Conservation (phyloP, 441 rosid species). For the Arabidopsis lyrata region DNA sequence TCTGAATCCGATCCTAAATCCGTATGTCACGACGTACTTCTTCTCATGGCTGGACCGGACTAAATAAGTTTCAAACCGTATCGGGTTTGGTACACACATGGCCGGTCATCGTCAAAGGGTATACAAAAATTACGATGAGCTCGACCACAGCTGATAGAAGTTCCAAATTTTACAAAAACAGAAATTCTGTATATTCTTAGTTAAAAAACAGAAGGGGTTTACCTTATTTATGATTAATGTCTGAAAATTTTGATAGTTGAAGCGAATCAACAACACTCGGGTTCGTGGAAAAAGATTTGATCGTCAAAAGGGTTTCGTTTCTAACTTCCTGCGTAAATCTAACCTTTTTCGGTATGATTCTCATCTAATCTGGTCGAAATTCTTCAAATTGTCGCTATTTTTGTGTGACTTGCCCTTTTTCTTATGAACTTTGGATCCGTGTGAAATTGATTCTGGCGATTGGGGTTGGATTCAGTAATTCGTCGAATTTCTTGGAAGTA, state of each 20-base stretch:
- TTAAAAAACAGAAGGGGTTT: not conserved
- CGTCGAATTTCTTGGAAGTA: not conserved
- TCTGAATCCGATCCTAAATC: too few species aligned
- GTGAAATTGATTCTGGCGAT: constrained; percentile 12
- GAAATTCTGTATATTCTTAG: not conserved
- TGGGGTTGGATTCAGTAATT: constrained; percentile 11
- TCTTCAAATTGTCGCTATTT: not conserved
- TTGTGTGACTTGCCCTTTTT: constrained; percentile 21
- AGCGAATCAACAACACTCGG: constrained; percentile 17
- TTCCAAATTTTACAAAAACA: not conserved
- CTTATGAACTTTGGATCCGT: constrained; percentile 5
- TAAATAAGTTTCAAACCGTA: too few species aligned
- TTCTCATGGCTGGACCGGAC: too few species aligned
- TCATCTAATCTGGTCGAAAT: not conserved
- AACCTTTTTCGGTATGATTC: constrained; percentile 26
- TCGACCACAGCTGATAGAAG: constrained; percentile 9
- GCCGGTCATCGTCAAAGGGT: not conserved
- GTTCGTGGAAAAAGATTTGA: constrained; percentile 23
- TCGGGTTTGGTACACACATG: not conserved
- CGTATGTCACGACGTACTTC: too few species aligned
- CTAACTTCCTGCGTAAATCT: constrained; percentile 4
- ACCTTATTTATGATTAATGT: not conserved
- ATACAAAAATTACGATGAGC: constrained; percentile 1
- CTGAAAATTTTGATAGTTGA: constrained; percentile 15
- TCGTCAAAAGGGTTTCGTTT: not conserved